These are phyloP conservation scores for Phytophthora constricta DNA, from an alignment of 352 stramenopile species.

Conservation along the genomic window DNA sequence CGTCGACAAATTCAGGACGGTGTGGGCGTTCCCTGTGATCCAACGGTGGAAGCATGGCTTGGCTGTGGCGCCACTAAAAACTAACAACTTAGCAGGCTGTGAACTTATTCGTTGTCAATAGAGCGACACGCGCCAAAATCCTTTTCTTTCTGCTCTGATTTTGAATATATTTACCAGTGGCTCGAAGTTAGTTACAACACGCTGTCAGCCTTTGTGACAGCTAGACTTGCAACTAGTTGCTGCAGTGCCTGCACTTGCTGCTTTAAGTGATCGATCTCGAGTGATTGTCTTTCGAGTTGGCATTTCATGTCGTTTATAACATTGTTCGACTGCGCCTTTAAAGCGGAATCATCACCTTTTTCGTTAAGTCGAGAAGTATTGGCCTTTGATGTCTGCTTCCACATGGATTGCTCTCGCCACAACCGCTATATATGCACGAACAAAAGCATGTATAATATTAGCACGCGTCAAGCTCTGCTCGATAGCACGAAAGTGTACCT, in stretches of 20 bases:
- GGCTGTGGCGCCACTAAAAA: conserved; percentile 16
- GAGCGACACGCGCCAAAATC: no score
- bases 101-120: no score
- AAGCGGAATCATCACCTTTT: neutral
- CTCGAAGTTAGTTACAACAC: neutral
- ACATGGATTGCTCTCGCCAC: conserved; percentile 3
- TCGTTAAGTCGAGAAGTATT: neutral
- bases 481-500: conserved; percentile 6
- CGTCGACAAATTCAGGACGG: conserved; percentile 30
- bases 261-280: conserved; percentile 36
- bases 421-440: conserved; percentile 1
- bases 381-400: neutral
- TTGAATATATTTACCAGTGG: neutral
- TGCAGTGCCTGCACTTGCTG: conserved; percentile 38
- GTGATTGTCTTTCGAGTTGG: conserved; percentile 30
- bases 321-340: neutral
- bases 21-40: conserved; percentile 29
- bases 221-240: conserved; percentile 17
- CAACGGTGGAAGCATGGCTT: conserved; percentile 36
- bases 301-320: conserved; percentile 19
- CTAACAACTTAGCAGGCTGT: no score
- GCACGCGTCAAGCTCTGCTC: neutral
- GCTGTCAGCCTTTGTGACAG: neutral
- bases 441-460: neutral
- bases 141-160: no score